Evolutionary conservation across 1,284 basidiomycete genomes (phyloP), one percentile per base, ranked within the genome.

Genomic region (Ustilago xerochloae): DNA sequence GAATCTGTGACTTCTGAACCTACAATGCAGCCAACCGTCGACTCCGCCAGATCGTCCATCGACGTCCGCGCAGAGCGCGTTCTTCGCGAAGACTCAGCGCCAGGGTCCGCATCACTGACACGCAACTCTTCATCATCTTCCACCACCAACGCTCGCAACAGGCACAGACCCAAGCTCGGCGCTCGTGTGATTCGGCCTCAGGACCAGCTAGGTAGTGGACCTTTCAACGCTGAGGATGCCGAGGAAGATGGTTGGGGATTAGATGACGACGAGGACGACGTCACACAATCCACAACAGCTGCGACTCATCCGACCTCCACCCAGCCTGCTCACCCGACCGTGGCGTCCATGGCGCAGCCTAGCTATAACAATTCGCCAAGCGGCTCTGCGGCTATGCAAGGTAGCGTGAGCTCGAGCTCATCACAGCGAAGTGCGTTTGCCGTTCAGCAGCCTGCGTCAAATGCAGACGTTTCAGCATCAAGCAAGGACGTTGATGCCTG

Each of bases 161-260:
- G 56, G 45, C 48, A 62, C 39, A 70, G 56, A 36, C 59, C 72
- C 6, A 75, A 70, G 41, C 57, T 79, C 2, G 78, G 78, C 15
- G 78, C 72, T 15, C 63, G 78, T 20, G 59, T 80, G 4, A 68
- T 80, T 18, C 60, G 63, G 16, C 75, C 77, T 15, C 62, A 66
- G 24, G 78, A 79, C 28, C 76, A 80, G 55, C 59, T 80, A 7
- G 78, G 78, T 7, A 79, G 71, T 43, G 78, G 78, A 12, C 78
- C 78, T 29, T 69, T 80, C 45, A 69, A 70, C 30, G 64, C 70
- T 7, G 59, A 76, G 26, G 76, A 77, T 18, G 66, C 59, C 2
- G 74, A 77, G 36, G 77, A 66, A 15, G 67, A 59, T 32, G 67
- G 65, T 3, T 80, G 78, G 78, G 78, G 71, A 0, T 58, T 80